Evolutionary conservation across 306 rosid species (phyloP), one percentile per base, ranked within the genome.

Genomic region (Pyrus betulifolia): DNA sequence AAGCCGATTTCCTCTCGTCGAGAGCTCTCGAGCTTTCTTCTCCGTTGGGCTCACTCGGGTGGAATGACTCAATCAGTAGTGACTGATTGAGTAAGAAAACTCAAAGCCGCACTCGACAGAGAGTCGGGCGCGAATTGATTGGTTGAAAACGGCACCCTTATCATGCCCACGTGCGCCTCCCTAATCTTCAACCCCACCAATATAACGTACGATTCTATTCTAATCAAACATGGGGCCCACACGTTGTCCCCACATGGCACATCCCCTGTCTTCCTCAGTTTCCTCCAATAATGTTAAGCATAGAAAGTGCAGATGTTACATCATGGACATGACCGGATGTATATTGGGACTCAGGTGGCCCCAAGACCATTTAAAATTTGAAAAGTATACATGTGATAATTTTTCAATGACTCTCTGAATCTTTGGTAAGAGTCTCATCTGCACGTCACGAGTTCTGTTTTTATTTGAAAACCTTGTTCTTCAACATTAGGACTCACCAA

Each of bases 151-250:
- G 80, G 82, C 81, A 86, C 82, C 77, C 82, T 75, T 84, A 85
- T 82, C 81, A 62, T 17, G 72, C 79, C 96, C 98, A 95, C 98
- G 98, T 90, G 97, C 92, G 83, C 82, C 76, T 51, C 80, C 76
- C 84, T 75, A 75, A 84, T 88, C 89, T 85, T 27, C 9, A 81
- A 79, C 89, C 96, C 93, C 93, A 85, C 89, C 90, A 62, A 63
- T 3, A 44, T n/a, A 54, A 51, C 7, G 79, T 77, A 71, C 4
- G 72, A 75, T 75, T 76, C 85, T 22, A 25, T 28, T 72, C 18
- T 31, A 75, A 14, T 80, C 79, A 76, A 22, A 61, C 21, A 35
- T 0, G n/a, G 81, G 76, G 61, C 49, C 76, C 78, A 65, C 55
- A 18, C 11, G 42, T 38, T 59, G 77, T 21, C 38, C 72, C 73